A percentile compares a stretch with the other conserved stretches of the same genome.
Evolutionary conservation across 257 asterid genomes (phyloP).

Genomic region (Capsicum chinense): DNA sequence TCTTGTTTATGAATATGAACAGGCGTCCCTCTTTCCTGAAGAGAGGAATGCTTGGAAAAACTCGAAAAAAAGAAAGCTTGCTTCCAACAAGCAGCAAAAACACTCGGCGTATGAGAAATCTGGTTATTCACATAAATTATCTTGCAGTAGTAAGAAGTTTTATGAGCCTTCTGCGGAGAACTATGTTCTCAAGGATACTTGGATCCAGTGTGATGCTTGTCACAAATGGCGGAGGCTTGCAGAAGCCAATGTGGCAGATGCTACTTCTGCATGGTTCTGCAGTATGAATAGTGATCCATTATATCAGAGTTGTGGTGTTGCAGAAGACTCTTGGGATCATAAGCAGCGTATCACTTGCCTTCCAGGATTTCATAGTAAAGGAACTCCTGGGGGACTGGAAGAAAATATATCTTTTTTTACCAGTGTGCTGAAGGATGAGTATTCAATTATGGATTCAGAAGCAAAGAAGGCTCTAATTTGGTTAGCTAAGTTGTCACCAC

Average conservation of each 20-base stretch:
- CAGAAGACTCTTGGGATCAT: conserved; percentile 84
- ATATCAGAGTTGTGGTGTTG: conserved; percentile 71
- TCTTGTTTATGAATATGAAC: conserved; percentile 63
- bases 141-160: conserved; percentile 48
- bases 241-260: conserved; percentile 48
- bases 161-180: conserved; percentile 40
- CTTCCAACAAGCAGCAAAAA: conserved; percentile 32
- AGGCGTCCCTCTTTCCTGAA: conserved; percentile 39
- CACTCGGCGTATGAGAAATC: conserved; percentile 33
- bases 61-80: conserved; percentile 50
- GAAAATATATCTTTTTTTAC: conserved; percentile 78
- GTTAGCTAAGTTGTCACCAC: conserved; percentile 84
- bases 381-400: conserved; percentile 64
- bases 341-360: conserved; percentile 64
- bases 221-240: conserved; percentile 91
- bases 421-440: conserved; percentile 77
- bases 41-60: conserved; percentile 32
- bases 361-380: conserved; percentile 82
- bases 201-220: conserved; percentile 99
- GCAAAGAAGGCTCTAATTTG: conserved; percentile 83
- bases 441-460: conserved; percentile 58
- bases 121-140: conserved; percentile 40
- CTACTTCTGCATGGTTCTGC: conserved; percentile 87
- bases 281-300: conserved; percentile 82
- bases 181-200: conserved; percentile 60